Base-by-base conservation (phyloP, 2,329 filamentous ascomycete species). In the Colletotrichum euphorbiae region DNA sequence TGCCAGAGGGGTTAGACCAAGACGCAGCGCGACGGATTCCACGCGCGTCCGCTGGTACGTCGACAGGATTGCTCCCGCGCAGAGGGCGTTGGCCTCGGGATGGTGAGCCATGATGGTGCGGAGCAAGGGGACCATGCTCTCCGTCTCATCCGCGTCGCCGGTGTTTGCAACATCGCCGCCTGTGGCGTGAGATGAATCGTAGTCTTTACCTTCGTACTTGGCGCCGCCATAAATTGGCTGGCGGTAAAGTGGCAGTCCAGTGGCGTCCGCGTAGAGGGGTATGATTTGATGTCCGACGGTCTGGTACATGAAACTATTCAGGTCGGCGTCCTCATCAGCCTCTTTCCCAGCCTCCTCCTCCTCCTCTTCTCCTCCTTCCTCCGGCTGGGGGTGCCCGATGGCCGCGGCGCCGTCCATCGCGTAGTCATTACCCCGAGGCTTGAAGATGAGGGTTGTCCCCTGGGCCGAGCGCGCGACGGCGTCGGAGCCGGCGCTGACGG, bases 301-400 rank as follows among this genome's bases (percentile, higher is more conserved):
- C 83, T 99, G 96, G 83, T 98, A 99, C 96, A 99, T 99, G 89
- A 96, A 98, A 82, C 94, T 98, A 80, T 99, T 93, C 73, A 97
- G 85, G 78, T 98, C 82, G 54, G 75, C 77, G 52, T 83, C 77
- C 6, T 67, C 55, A 19, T 54, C 61, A 17, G 45, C 62, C 69
- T 46, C 58, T 31, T 40, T 13, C 61, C 64, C 56, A 50, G 60
- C 31, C n/a, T 48, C 40, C 11, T 28, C 28, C 13, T 52, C 38
- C n/a, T 55, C 40, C 11, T 28, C 28, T 13, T 51, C 38, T 21
- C 17, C n/a, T 6, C 6, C 15, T 21, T 42, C 19, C 36, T 51
- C 17, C 21, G 36, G 21, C 21, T 52, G 7, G 28, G 4, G 28
- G 28, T 28, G 6, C 33, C 9, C 12, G 36, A 21, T 61, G 28